Conservation (phyloP, 139 green algal genomes). For the Chlorella sp. region DNA sequence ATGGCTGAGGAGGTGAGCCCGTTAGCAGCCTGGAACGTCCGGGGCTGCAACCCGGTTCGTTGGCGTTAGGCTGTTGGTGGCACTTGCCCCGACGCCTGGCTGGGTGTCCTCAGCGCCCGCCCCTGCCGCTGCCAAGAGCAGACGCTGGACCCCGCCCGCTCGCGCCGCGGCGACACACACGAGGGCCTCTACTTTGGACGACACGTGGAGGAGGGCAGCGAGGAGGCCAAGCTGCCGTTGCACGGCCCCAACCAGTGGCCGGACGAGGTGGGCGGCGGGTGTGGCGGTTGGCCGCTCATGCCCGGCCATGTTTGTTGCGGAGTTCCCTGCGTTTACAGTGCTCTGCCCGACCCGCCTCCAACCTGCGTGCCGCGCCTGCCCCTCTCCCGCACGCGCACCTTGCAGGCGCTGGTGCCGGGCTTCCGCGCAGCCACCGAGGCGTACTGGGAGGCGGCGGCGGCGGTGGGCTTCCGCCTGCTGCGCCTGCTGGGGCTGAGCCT, state of each 20-base stretch:
- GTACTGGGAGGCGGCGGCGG: constrained; percentile 65
- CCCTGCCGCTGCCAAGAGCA: too few species aligned
- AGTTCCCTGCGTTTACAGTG: neutral
- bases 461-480: constrained; percentile 68
- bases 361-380: too few species aligned
- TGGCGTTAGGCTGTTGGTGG: too few species aligned
- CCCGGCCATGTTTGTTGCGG: neutral
- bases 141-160: constrained; percentile 77
- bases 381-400: neutral
- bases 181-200: constrained; percentile 87
- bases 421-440: constrained; percentile 53
- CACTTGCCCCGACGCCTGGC: too few species aligned
- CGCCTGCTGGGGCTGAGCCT: constrained; percentile 81
- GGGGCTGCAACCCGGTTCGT: too few species aligned
- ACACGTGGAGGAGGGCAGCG: constrained; percentile 54
- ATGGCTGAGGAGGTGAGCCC: constrained; percentile 66
- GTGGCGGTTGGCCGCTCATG: neutral
- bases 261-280: constrained; percentile 13
- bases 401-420: constrained; percentile 48
- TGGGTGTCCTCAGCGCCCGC: too few species aligned
- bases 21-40: too few species aligned
- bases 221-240: constrained; percentile 72
- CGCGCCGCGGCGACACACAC: constrained; percentile 80
- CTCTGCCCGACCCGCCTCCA: neutral
- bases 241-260: constrained; percentile 96